Conservation (phyloP, 371 early-diverging fungal species). For the Lichtheimia corymbifera region DNA sequence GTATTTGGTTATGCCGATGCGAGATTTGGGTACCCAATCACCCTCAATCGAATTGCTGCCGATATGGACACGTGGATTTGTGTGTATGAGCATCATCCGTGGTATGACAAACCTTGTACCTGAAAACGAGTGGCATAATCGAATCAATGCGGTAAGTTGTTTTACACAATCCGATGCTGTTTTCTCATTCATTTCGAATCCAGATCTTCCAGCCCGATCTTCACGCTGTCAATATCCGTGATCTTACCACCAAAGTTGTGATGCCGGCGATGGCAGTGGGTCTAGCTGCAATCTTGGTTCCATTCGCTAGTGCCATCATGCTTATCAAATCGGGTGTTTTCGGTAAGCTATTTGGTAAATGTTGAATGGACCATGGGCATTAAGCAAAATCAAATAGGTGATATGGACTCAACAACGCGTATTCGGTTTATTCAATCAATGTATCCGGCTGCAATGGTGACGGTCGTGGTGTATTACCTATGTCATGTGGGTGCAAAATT, state of each 20-base stretch:
- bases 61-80: constrained; percentile 26
- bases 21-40: constrained; percentile 18
- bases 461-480: constrained; percentile 20
- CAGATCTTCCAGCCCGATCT: constrained; percentile 12
- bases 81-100: constrained; percentile 21
- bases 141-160: constrained; percentile 12
- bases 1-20: constrained; percentile 49
- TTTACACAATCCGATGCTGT: background rate
- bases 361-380: background rate
- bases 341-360: constrained; percentile 9
- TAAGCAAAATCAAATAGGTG: constrained; percentile 8
- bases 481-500: constrained; percentile 36
- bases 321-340: constrained; percentile 7
- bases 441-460: constrained; percentile 41
- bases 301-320: constrained; percentile 4
- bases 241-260: constrained; percentile 10
- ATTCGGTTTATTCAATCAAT: constrained; percentile 31
- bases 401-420: constrained; percentile 18
- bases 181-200: background rate
- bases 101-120: constrained; percentile 13
- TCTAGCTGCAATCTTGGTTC: constrained; percentile 10
- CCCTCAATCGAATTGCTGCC: constrained; percentile 34
- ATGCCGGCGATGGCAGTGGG: constrained; percentile 5
- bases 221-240: constrained; percentile 9
- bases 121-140: constrained; percentile 11